Conservation (phyloP, 768 basidiomycete species). For the Boletus insuetus region DNA sequence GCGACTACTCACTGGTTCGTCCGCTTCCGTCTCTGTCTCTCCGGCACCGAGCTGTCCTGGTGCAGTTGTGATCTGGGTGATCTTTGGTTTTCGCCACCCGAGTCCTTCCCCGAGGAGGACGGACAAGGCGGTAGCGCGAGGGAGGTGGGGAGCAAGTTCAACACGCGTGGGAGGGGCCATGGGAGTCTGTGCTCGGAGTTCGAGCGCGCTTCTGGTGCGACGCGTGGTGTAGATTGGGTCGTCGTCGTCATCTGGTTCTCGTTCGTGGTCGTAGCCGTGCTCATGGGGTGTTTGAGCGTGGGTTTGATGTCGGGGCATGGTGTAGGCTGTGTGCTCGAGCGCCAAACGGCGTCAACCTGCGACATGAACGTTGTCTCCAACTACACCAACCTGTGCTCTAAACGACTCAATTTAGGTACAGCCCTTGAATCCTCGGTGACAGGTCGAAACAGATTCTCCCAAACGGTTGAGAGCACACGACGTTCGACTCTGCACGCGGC, state of each 20-base stretch:
- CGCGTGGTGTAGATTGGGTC: slow-evolving; percentile 17
- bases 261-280: too few species aligned
- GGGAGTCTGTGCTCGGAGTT: slow-evolving; percentile 13
- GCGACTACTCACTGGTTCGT: slow-evolving; percentile 59
- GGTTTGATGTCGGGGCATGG: not conserved
- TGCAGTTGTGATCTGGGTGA: slow-evolving; percentile 55
- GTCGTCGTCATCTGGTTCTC: not conserved
- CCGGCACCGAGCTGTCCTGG: slow-evolving; percentile 60
- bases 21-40: slow-evolving; percentile 77
- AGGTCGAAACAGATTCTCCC: not conserved
- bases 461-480: too few species aligned
- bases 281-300: not conserved
- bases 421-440: too few species aligned
- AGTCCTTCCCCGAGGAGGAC: slow-evolving; percentile 26
- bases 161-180: slow-evolving; percentile 4
- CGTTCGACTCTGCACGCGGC: too few species aligned
- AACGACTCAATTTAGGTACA: too few species aligned
- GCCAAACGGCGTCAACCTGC: too few species aligned
- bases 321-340: not conserved
- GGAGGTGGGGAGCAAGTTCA: slow-evolving; percentile 5
- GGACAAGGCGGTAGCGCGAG: slow-evolving; percentile 20
- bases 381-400: too few species aligned
- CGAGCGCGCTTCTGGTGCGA: slow-evolving; percentile 23
- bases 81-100: slow-evolving; percentile 38
- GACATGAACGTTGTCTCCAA: too few species aligned